These are phyloP conservation scores for Vitis hybrid DNA, from an alignment of 177 flowering plant species.

Conservation along the genomic window DNA sequence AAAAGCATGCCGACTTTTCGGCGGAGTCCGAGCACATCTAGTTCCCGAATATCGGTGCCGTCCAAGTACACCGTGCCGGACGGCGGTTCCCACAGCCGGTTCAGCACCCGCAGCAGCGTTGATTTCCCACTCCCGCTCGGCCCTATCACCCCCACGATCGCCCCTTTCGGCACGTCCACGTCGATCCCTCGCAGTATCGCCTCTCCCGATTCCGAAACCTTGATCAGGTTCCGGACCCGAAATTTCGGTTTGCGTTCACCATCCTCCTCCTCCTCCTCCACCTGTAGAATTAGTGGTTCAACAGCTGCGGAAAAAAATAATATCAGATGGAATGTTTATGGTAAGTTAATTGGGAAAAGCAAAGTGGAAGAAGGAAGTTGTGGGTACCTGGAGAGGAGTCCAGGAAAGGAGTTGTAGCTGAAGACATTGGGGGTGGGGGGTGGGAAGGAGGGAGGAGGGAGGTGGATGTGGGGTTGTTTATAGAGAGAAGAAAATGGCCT, in stretches of 20 bases:
- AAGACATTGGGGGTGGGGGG: too few species aligned
- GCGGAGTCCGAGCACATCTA: constrained; percentile 65
- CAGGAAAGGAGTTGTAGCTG: too few species aligned
- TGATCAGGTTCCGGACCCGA: constrained; percentile 33
- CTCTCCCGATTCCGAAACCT: constrained; percentile 29
- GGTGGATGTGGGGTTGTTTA: too few species aligned
- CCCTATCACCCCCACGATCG: constrained; percentile 75
- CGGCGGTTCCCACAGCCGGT: constrained; percentile 88
- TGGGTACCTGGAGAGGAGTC: too few species aligned
- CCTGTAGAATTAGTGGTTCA: not conserved
- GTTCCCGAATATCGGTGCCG: constrained; percentile 54
- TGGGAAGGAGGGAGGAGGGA: too few species aligned
- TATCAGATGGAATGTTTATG: too few species aligned
- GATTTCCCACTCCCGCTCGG: constrained; percentile 96
- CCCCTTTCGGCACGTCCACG: constrained; percentile 59
- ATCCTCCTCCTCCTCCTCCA: not conserved
- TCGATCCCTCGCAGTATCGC: constrained; percentile 42
- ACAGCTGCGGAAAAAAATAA: too few species aligned
- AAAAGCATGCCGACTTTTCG: constrained; percentile 90
- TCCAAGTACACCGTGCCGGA: constrained; percentile 59
- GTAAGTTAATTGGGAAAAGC: too few species aligned
- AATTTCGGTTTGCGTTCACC: constrained; percentile 22
- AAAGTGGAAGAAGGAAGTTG: too few species aligned
- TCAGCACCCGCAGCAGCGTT: constrained; percentile 67
- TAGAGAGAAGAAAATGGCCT: too few species aligned